Percentiles rank a stretch among this genome's conserved stretches.
These are phyloP conservation scores for Polysphondylium violaceum DNA, from an alignment of 78 protist genomes.

Conservation along the genomic window DNA sequence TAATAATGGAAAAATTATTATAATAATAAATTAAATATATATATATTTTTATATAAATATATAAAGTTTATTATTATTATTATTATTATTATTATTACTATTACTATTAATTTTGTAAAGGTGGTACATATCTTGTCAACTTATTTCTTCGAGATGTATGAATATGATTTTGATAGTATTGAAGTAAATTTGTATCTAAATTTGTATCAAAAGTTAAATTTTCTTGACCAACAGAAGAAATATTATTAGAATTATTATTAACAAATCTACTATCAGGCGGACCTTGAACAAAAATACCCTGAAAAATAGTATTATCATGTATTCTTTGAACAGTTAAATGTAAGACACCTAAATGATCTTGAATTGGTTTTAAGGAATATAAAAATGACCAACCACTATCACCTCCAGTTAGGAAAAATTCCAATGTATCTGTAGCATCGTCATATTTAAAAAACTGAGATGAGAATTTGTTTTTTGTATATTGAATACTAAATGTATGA, in stretches of 20 bases:
- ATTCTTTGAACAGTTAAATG: slow-evolving; percentile 24
- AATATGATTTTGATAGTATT: no score
- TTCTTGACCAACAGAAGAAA: no score
- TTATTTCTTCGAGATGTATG: no score
- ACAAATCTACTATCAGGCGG: no score
- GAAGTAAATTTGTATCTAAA: no score
- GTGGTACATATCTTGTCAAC: no score
- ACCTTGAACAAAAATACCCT: slow-evolving; percentile 28
- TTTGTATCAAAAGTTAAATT: no score
- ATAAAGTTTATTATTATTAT: no score
- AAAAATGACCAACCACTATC: slow-evolving; percentile 76
- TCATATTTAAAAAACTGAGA: slow-evolving; percentile 23
- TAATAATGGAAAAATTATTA: slow-evolving; percentile 2
- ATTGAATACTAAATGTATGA: not conserved
- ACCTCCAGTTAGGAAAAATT: slow-evolving; percentile 58
- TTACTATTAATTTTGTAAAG: no score
- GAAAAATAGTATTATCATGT: slow-evolving; percentile 23
- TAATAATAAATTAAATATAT: not conserved
- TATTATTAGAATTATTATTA: no score
- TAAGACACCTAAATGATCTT: not conserved
- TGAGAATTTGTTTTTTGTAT: slow-evolving; percentile 52
- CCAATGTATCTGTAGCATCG: not conserved
- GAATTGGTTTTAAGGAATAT: slow-evolving; percentile 9
- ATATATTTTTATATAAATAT: no score
- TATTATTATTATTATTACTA: no score